Base-by-base conservation (phyloP, 495 filamentous ascomycete genomes). In the Penicillium angulare region DNA sequence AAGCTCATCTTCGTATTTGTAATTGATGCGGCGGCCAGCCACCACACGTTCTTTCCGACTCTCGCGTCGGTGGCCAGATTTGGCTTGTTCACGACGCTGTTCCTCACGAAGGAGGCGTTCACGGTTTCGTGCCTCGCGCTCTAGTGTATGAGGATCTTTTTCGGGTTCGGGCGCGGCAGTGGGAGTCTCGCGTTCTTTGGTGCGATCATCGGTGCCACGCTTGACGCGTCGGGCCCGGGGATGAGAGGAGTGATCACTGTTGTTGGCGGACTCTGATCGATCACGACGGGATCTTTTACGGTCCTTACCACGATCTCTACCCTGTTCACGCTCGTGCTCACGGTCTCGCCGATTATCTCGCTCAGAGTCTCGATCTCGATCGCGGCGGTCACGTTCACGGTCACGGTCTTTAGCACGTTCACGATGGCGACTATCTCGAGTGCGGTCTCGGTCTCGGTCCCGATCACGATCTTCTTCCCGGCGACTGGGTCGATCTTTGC, bases 31-130 rank as follows among this genome's bases (percentile, higher is more conserved):
- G 49, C 78, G 73, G 29, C 68, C 72, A 55, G 70, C 77, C 63
- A 74, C 67, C 70, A 69, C 66, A 31, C 71, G 66, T 55, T 83
- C 81, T 39, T 75, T 56, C 40, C 79, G 65, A 50, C 77, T 75
- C 57, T 83, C 76, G 31, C 82, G 73, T 43, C 74, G 72, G 42
- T 60, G 68, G 47, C 71, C 64, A 16, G 72, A 75, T 58, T 80
- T 75, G 49, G 60, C 66, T 47, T 49, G 22, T 29, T 49, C 83
- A 39, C 89, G 85, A 15, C 86, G 82, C 65, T 91, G 83, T 41
- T 89, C 79, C 64, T 95, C 90, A 53, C 88, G 88, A 5, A 87
- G 74, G 36, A 92, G 65, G 9, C 90, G 78, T 63, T 92, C 90
- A 9, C 86, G 76, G 50, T 90, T 85, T 12, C 87, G 77, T 10